These are phyloP conservation scores for Fusarium nematophilum DNA, from an alignment of 2,329 filamentous ascomycete genomes.

Conservation along the genomic window DNA sequence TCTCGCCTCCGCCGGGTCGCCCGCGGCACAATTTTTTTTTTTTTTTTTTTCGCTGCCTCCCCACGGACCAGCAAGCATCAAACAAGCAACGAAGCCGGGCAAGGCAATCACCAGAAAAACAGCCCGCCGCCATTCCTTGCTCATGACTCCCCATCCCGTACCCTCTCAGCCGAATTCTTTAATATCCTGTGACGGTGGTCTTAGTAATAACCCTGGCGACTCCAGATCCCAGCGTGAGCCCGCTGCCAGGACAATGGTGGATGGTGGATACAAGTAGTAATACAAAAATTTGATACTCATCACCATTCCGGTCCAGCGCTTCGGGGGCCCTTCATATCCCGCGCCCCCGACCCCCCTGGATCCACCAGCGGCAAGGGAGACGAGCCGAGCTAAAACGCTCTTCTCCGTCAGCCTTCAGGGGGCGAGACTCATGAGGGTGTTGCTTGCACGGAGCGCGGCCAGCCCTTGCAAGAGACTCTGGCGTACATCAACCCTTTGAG, in stretches of 20 bases:
- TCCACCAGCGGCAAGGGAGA: slow-evolving; percentile 41
- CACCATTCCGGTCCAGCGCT: slow-evolving; percentile 37
- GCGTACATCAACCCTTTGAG: slow-evolving; percentile 37
- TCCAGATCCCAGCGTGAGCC: background rate
- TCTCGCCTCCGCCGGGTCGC: slow-evolving; percentile 37
- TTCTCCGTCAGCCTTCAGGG: slow-evolving; percentile 32
- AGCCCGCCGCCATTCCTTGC: slow-evolving; percentile 5
- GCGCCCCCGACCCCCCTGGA: slow-evolving; percentile 29
- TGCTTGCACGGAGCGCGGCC: slow-evolving; percentile 1
- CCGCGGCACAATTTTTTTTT: slow-evolving; percentile 28
- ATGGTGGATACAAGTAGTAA: slow-evolving; percentile 25
- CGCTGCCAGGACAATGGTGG: slow-evolving; percentile 14
- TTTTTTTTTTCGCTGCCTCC: slow-evolving; percentile 4
- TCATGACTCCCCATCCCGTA: background rate
- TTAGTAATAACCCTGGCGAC: slow-evolving; percentile 1
- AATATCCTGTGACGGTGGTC: background rate
- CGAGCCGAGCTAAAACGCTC: slow-evolving; percentile 41
- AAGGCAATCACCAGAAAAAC: slow-evolving; percentile 11
- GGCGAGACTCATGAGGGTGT: slow-evolving; percentile 1
- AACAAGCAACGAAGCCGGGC: slow-evolving; percentile 24
- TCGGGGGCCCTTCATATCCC: slow-evolving; percentile 27
- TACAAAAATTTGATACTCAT: slow-evolving; percentile 20
- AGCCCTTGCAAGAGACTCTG: slow-evolving; percentile 9
- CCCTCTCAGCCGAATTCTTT: background rate
- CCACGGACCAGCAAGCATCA: slow-evolving; percentile 11